phyloP scores from a whole-genome alignment of 768 basidiomycete genomes.

The Naganishia antarctica region DNA sequence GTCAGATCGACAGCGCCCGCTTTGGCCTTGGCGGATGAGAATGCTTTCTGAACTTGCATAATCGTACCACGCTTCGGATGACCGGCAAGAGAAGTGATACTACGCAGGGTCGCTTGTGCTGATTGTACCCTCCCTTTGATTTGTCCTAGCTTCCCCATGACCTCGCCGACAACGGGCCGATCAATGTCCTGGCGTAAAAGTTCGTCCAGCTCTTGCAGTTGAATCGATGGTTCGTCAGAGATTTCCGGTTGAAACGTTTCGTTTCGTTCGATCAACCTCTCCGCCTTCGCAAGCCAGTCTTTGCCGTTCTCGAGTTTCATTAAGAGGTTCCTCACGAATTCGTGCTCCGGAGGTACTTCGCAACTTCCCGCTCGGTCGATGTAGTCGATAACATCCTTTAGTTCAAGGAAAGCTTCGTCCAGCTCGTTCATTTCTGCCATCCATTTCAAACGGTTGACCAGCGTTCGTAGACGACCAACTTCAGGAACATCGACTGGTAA shows the following conservation, averaged over 20 bases:
- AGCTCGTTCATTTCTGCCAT: slow-evolving; percentile 68
- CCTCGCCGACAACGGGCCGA: slow-evolving; percentile 65
- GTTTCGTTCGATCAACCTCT: slow-evolving; percentile 54
- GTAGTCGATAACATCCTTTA: slow-evolving; percentile 72
- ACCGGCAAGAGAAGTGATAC: slow-evolving; percentile 24
- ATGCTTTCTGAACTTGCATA: slow-evolving; percentile 36
- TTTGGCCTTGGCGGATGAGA: slow-evolving; percentile 36
- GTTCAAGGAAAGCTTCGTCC: slow-evolving; percentile 63
- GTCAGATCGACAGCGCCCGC: slow-evolving; percentile 37
- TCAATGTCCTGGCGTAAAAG: slow-evolving; percentile 63
- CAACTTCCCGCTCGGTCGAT: slow-evolving; percentile 66
- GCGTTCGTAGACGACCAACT: slow-evolving; percentile 68
- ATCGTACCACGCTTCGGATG: slow-evolving; percentile 30
- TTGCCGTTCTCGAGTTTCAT: slow-evolving; percentile 65
- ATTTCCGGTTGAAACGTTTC: slow-evolving; percentile 21
- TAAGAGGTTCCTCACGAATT: slow-evolving; percentile 52
- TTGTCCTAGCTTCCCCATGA: slow-evolving; percentile 63
- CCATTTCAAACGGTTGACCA: slow-evolving; percentile 73
- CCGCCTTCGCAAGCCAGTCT: slow-evolving; percentile 71
- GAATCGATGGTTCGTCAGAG: slow-evolving; percentile 56
- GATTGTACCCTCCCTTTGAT: slow-evolving; percentile 51
- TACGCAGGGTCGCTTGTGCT: slow-evolving; percentile 24
- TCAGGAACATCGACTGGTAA: slow-evolving; percentile 81
- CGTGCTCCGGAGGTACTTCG: slow-evolving; percentile 63
- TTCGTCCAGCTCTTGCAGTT: slow-evolving; percentile 69